These are phyloP conservation scores for Calcarisporium arbuscula DNA, from an alignment of 2,329 filamentous ascomycete genomes.

Conservation along the genomic window DNA sequence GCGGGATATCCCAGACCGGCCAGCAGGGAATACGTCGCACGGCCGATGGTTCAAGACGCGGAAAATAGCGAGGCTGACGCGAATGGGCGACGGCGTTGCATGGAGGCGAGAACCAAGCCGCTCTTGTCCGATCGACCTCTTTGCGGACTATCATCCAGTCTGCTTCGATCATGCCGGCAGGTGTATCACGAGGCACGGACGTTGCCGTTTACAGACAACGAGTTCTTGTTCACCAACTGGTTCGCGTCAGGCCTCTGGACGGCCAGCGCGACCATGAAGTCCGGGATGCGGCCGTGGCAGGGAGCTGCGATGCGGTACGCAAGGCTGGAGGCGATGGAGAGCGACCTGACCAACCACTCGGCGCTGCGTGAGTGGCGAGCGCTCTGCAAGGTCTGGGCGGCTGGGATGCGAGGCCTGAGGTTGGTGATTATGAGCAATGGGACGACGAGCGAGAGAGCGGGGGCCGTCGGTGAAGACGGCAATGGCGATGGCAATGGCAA, in stretches of 20 bases:
- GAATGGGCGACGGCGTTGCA: slow-evolving; percentile 1
- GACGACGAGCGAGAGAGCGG: slow-evolving; percentile 13
- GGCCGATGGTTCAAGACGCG: slow-evolving; percentile 10
- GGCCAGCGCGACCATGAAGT: slow-evolving; percentile 29
- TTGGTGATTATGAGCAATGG: slow-evolving; percentile 30
- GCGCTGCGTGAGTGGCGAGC: slow-evolving; percentile 26
- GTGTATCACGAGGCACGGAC: slow-evolving; percentile 35
- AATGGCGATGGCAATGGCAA: slow-evolving; percentile 11
- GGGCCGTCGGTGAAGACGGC: slow-evolving; percentile 11
- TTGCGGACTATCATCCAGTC: slow-evolving; percentile 31
- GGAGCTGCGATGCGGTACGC: slow-evolving; percentile 30
- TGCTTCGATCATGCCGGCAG: slow-evolving; percentile 32
- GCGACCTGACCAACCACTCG: slow-evolving; percentile 25
- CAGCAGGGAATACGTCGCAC: slow-evolving; percentile 24
- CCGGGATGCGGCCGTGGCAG: slow-evolving; percentile 35
- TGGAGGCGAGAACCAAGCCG: slow-evolving; percentile 5
- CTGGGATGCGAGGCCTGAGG: slow-evolving; percentile 30
- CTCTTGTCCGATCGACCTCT: slow-evolving; percentile 30
- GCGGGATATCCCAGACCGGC: slow-evolving; percentile 31
- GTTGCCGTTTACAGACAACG: slow-evolving; percentile 35
- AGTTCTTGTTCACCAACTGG: slow-evolving; percentile 41
- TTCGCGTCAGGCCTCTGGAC: slow-evolving; percentile 38
- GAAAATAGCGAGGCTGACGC: slow-evolving; percentile 2
- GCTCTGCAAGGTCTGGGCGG: slow-evolving; percentile 28
- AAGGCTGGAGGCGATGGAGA: slow-evolving; percentile 32